phyloP scores from a whole-genome alignment of 495 filamentous ascomycete species.

The Aspergillus ellipticus region DNA sequence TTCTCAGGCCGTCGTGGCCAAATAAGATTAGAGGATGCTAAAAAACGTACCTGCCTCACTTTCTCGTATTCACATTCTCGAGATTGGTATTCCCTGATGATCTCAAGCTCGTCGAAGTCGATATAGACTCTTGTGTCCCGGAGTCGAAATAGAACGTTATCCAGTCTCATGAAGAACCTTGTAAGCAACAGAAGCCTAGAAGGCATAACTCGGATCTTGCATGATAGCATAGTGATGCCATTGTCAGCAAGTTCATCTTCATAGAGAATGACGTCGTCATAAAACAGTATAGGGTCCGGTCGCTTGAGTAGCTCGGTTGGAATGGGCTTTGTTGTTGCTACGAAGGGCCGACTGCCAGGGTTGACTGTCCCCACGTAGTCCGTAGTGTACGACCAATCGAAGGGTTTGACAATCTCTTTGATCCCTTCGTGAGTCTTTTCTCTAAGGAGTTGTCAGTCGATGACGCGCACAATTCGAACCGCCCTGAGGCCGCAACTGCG shows the following conservation, averaged over 20 bases:
- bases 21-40: not conserved
- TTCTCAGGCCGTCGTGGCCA: not conserved
- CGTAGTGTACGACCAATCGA: constrained; percentile 96
- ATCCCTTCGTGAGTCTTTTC: constrained; percentile 85
- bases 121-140: constrained; percentile 90
- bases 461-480: not conserved
- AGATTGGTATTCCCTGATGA: constrained; percentile 84
- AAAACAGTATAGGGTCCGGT: constrained; percentile 90
- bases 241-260: constrained; percentile 98
- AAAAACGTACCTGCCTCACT: constrained; percentile 64
- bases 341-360: constrained; percentile 37
- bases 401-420: constrained; percentile 88
- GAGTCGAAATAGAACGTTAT: constrained; percentile 81
- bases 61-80: constrained; percentile 75
- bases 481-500: not conserved
- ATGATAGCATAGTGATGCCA: constrained; percentile 80
- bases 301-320: constrained; percentile 79
- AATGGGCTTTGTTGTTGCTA: constrained; percentile 57
- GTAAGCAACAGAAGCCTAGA: constrained; percentile 75
- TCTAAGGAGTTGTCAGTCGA: constrained; percentile 39
- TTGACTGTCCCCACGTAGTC: constrained; percentile 68
- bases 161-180: constrained; percentile 90
- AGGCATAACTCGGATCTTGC: constrained; percentile 91
- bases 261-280: constrained; percentile 91
- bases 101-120: constrained; percentile 76